phyloP scores from a whole-genome alignment of 2,329 filamentous ascomycete species.

The Trichoderma hamatum region DNA sequence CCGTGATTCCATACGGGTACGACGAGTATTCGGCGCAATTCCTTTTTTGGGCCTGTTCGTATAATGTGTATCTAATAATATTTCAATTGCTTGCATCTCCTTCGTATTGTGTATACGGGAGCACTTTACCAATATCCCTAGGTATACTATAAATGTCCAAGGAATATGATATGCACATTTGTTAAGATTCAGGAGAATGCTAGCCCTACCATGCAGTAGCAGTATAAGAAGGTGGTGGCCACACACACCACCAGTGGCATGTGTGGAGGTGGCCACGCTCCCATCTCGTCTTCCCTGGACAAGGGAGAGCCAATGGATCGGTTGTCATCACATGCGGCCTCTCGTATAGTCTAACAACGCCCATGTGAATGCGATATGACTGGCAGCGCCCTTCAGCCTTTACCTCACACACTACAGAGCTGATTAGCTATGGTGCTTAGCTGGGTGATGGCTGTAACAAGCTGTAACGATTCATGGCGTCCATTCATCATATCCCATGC shows the following conservation, averaged over 20 bases:
- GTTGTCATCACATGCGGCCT: background rate
- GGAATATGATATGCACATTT: background rate
- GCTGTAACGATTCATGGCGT: background rate
- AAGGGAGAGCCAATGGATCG: constrained; percentile 23
- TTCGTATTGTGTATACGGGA: background rate
- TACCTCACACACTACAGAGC: too few relatives aligned
- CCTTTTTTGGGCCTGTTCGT: background rate
- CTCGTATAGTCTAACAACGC: background rate
- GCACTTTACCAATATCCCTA: background rate
- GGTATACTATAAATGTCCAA: background rate
- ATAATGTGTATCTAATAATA: background rate
- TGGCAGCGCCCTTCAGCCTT: background rate
- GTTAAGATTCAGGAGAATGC: background rate
- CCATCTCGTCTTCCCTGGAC: constrained; percentile 3
- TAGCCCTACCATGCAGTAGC: background rate
- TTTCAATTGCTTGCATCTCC: background rate
- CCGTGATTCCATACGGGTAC: background rate
- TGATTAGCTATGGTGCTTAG: background rate
- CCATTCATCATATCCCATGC: background rate
- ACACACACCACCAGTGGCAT: constrained; percentile 4
- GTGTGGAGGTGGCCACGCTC: constrained; percentile 13
- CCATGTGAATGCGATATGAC: background rate
- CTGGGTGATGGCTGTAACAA: background rate
- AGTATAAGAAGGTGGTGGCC: background rate
- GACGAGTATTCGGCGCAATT: background rate